A percentile compares a stretch with the other conserved stretches of the same genome.
Conservation (phyloP, 495 filamentous ascomycete species). For the Hypoxylon perforatum region DNA sequence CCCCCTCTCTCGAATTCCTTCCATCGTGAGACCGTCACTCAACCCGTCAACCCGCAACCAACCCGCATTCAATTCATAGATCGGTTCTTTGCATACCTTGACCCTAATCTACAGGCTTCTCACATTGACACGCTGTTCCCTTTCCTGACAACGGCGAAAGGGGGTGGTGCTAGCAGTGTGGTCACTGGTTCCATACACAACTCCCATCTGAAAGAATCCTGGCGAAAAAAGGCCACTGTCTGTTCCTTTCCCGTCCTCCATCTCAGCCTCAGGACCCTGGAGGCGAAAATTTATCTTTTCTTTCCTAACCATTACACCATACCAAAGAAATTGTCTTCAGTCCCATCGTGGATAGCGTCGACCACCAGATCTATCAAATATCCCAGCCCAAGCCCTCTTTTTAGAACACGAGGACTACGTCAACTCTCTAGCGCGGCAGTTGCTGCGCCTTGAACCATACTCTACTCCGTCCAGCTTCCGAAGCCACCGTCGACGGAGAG, state of each 20-base stretch:
- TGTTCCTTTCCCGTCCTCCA: constrained; percentile 12
- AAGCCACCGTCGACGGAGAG: constrained; percentile 16
- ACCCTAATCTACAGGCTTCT: constrained; percentile 16
- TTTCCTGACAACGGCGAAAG: constrained; percentile 20
- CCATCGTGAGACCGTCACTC: constrained; percentile 32
- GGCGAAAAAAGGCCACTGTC: constrained; percentile 22
- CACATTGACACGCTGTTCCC: constrained; percentile 31
- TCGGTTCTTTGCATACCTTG: constrained; percentile 30
- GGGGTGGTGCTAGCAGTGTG: constrained; percentile 37
- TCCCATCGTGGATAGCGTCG: constrained; percentile 30
- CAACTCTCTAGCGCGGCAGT: constrained; percentile 33
- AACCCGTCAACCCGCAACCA: too few species aligned
- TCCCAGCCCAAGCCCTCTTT: constrained; percentile 8
- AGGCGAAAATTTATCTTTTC: constrained; percentile 39
- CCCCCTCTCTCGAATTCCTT: constrained; percentile 45
- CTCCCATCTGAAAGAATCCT: constrained; percentile 28
- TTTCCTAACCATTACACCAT: constrained; percentile 11
- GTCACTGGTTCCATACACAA: constrained; percentile 27
- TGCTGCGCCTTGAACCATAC: constrained; percentile 30
- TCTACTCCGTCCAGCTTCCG: constrained; percentile 11
- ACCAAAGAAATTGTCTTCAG: constrained; percentile 11
- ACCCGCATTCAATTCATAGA: constrained; percentile 13
- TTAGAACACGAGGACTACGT: constrained; percentile 24
- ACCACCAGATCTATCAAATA: constrained; percentile 10
- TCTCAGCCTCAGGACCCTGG: constrained; percentile 37